phyloP scores from a whole-genome alignment of 495 filamentous ascomycete genomes.

The Xylaria sp. region DNA sequence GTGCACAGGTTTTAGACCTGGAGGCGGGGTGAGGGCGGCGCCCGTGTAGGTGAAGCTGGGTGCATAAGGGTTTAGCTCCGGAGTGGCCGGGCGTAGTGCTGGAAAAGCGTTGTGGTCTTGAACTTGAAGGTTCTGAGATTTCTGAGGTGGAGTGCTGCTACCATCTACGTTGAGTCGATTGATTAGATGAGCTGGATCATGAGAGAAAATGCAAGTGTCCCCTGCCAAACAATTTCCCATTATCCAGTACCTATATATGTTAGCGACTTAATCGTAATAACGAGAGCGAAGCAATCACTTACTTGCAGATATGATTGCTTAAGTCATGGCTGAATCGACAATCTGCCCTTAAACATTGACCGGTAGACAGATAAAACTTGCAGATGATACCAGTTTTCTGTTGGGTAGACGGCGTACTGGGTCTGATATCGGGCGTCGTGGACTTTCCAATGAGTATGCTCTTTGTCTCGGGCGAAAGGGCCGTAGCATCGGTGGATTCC shows the following conservation, averaged over 20 bases:
- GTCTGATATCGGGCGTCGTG: conserved; percentile 73
- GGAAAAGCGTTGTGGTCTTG: conserved; percentile 93
- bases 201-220: conserved; percentile 94
- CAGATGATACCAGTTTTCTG: conserved; percentile 86
- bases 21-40: conserved; percentile 63
- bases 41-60: conserved; percentile 59
- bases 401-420: conserved; percentile 74
- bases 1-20: conserved; percentile 63
- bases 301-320: conserved; percentile 98
- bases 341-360: conserved; percentile 91
- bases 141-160: conserved; percentile 65
- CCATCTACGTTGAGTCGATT: conserved; percentile 71
- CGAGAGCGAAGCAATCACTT: conserved; percentile 50
- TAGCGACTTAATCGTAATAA: conserved; percentile 35
- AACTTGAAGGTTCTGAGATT: conserved; percentile 72
- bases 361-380: conserved; percentile 93
- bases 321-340: conserved; percentile 97
- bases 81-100: conserved; percentile 67
- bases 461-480: conserved; percentile 56
- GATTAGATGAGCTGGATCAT: conserved; percentile 86
- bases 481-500: conserved; percentile 47
- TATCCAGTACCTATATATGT: conserved; percentile 81
- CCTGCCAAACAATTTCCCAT: conserved; percentile 96
- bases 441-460: conserved; percentile 88
- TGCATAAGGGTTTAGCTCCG: conserved; percentile 67